Base-by-base conservation (phyloP, 805 yeast genomes). In the Ogataea ganodermae region DNA sequence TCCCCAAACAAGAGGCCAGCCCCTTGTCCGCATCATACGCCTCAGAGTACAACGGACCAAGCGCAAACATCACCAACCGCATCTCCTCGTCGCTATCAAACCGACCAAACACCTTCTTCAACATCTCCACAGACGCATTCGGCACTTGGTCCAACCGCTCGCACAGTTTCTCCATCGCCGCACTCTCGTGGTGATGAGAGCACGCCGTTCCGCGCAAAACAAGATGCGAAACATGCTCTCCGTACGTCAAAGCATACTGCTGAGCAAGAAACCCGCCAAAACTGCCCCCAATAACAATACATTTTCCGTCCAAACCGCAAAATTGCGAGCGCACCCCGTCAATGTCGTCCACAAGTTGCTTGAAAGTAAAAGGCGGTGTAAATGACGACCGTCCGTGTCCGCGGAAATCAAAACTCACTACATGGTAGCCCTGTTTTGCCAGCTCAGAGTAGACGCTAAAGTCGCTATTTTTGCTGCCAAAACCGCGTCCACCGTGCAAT, bases 211-310 rank as follows among this genome's bases (percentile, higher is more conserved):
- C 62, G 17, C 62, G 45, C 8, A 58, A 42, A 12, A 58, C 28
- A 22, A 58, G 44, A 12, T 50, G 55, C 2, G 50, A 36, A 3
- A 56, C 24, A 12, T 45, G 41, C 13, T 46, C 35, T 2, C 57
- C 59, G 35, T 57, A 57, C 3, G 61, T 58, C 6, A 56, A 30
- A 6, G 61, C 61, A 41, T 58, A 58, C 42, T 58, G 60, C 42
- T 58, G 62, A 9, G 62, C 62, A 14, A 58, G 38, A 41, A 59
- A 59, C 7, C 61, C 60, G 7, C 63, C 63, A 50, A 59, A 59
- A 33, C 60, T 55, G 14, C 63, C 63, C 0, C 63, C 63, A 20
- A 57, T 56, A 10, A 59, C 32, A 28, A 59, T 51, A 21, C 54
- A 50, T 31, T 50, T 49, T 3, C 49, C 49, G 18, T 46, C 46